Base-by-base conservation (phyloP, 768 basidiomycete species). In the Suillus decipiens region DNA sequence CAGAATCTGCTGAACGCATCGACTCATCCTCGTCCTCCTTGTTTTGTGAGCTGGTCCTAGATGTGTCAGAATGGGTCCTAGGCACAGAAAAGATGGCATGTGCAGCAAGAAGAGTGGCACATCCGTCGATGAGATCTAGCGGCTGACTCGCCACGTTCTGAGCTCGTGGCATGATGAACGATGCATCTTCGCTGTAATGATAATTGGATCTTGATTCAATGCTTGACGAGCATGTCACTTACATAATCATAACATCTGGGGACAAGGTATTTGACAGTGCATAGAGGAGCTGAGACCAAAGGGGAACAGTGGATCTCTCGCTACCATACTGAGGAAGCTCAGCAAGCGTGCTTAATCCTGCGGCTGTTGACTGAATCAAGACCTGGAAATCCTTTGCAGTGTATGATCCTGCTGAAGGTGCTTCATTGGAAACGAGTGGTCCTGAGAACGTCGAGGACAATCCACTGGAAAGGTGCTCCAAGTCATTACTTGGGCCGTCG, bases 271-370 rank as follows among this genome's bases (percentile, higher is more conserved):
- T 54, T 5, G 12, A 34, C 34, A 54, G n/a, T 12, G 53, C 53
- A 36, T n/a, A n/a, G 10, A 54, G 19, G 36, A 54, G 53, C 22
- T 54, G 53, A 54, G 53, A 54, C 53, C 53, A 54, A 34, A 36
- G 12, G 12, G 53, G 53, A 54, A 54, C 12, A 10, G 42, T 43
- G 10, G 42, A n/a, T 10, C 42, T 43, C 42, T 10, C 9, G 42
- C 42, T 9, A n/a, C 42, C 19, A 8, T 43, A n/a, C 8, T n/a
- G 8, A n/a, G 50, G 50, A 33, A 51, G 17, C 15, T 51, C 28
- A 33, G 31, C 31, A 17, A 51, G 31, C 17, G 28, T 2, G 8
- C 3, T n/a, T n/a, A n/a, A n/a, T 3, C 8, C 42, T 43, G 19
- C 42, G 3, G 19, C 19, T 43, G 42, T 43, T 7, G 19, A 43